These are phyloP conservation scores for Talaromyces sp. DNA, from an alignment of 2,329 filamentous ascomycete genomes.

Conservation along the genomic window DNA sequence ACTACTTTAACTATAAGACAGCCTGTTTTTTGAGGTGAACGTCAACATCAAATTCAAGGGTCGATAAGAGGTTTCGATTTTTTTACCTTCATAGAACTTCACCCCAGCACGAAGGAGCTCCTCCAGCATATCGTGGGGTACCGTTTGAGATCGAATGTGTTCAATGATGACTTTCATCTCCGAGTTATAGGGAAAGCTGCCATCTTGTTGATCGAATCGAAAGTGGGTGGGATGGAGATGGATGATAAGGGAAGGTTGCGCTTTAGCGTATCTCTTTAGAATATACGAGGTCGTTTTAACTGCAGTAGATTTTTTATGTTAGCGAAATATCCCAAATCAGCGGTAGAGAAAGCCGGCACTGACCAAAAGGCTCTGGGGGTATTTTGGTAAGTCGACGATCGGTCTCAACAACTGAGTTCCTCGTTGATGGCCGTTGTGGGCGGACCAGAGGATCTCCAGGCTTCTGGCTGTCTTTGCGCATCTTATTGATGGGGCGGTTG, in stretches of 20 bases:
- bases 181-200: conserved; percentile 86
- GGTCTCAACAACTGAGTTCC: conserved; percentile 22
- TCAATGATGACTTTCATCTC: conserved; percentile 81
- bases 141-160: conserved; percentile 68
- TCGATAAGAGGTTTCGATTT: not conserved
- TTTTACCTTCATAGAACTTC: conserved; percentile 76
- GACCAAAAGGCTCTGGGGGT: conserved; percentile 44
- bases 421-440: conserved; percentile 31
- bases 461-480: conserved; percentile 53
- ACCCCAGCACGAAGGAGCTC: conserved; percentile 69
- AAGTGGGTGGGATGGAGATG: conserved; percentile 85
- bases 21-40: conserved; percentile 32
- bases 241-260: conserved; percentile 75
- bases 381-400: conserved; percentile 35
- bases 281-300: conserved; percentile 74
- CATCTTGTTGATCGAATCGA: conserved; percentile 88
- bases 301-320: conserved; percentile 31
- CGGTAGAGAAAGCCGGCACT: conserved; percentile 13
- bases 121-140: conserved; percentile 84
- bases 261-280: conserved; percentile 70
- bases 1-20: conserved; percentile 94
- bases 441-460: conserved; percentile 29
- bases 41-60: conserved; percentile 6
- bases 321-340: conserved; percentile 14
- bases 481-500: conserved; percentile 44